Evolutionary conservation across 805 yeast genomes (phyloP), one percentile per base, ranked within the genome.

Genomic region (Saccharomyces kudriavzevii): DNA sequence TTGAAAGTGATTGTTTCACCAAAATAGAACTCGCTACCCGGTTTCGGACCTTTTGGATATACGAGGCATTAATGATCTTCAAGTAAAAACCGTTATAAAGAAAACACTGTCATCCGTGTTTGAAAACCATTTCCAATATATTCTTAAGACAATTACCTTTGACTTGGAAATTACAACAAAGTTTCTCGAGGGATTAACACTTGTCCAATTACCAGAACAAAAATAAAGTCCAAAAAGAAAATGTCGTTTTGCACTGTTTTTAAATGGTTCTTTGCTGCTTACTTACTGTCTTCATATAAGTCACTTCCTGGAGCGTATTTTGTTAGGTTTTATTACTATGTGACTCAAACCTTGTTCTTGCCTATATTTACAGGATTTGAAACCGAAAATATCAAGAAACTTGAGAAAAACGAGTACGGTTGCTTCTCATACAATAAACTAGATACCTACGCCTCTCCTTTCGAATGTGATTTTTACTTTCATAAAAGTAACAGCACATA

Each of bases 401-500:
- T 69, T 46, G 61, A 63, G 49, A 45, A 48, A 2, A 30, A 58
- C 29, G 56, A 56, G 40, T 51, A 55, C 35, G 67, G 66, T 13
- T 60, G 62, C 62, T 83, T 84, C 65, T 71, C 74, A 11, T 73
- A 77, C 47, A 64, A 74, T 0, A 60, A 66, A 13, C 73, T 73
- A 58, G 58, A 67, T 24, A 78, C 90, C 0, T 81, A 80, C 55
- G 87, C 86, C 28, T 84, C 92, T 1, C 82, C 87, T 6, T 70
- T 87, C 63, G 97, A 91, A 65, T 83, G 89, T 64, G 97, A 91
- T 69, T 79, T 87, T 73, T 89, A 89, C 64, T 62, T 89, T 49
- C 98, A 91, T 74, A 92, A 91, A 72, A 82, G 86, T 53, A 92
- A 92, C 67, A 83, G 92, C 5, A 86, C 96, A 1, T 92, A 91